Base-by-base conservation (phyloP, 2,329 filamentous ascomycete species). In the Purpureocillium takamizusanense region DNA sequence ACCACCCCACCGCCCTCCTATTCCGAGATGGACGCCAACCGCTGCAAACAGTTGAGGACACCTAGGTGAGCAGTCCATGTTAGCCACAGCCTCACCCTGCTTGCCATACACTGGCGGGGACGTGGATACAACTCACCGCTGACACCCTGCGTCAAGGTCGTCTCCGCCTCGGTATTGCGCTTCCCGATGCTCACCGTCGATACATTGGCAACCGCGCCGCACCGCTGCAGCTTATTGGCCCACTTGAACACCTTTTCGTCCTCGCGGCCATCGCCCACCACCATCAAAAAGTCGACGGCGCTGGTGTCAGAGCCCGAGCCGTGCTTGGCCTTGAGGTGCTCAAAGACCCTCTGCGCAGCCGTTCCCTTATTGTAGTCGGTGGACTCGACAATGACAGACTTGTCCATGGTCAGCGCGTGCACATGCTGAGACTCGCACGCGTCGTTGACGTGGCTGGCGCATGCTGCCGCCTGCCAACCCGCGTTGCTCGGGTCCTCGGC, bases 241-340 rank as follows among this genome's bases (percentile, higher is more conserved):
- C 92, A 97, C 45, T 81, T 81, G 66, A 95, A 97, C 15, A 95
- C 83, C 50, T 86, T 83, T 56, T 97, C 90, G 48, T 97, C 92
- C 50, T 95, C 90, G 25, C 90, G 81, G 31, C 89, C 87, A 53
- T 95, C 89, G 29, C 90, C 90, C 27, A 89, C 77, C 7, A 95
- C 85, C 65, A 95, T 78, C 40, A 97, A 62, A 59, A 95, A 97
- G 55, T 95, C 87, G 1, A 87, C 75, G 0, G 70, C 56, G n/a
- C 51, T 54, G 44, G 54, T 54, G 49, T 50, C 4, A 53, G 45
- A 1, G 47, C 46, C 10, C 9, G 48, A 39, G 16, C 37, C 37
- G 50, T 66, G 54, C 11, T 61, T 54, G 23, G 60, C 52, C 43
- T 69, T 66, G 39, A 79, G 64, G 42, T 70, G 69, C 33, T 78